Conservation (phyloP, 257 asterid genomes). For the Orobanche coerulescens region DNA sequence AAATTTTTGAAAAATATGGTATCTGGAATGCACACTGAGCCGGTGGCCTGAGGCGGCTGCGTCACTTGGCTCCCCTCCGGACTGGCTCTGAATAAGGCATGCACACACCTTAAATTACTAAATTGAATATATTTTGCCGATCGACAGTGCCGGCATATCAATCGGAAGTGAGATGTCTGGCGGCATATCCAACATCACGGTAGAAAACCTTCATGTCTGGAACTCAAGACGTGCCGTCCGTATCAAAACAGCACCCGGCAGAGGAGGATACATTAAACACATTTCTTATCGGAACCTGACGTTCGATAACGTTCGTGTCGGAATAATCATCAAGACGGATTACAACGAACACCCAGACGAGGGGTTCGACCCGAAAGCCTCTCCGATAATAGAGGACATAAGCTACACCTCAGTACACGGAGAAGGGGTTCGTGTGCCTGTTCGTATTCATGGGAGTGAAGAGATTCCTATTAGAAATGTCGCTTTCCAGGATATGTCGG, state of each 20-base stretch:
- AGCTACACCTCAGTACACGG: conserved; percentile 66
- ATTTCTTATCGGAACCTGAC: conserved; percentile 61
- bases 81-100: too few relatives aligned
- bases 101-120: too few relatives aligned
- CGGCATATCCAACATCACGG: conserved; percentile 72
- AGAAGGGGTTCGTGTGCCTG: conserved; percentile 90
- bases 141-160: conserved; percentile 83
- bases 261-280: conserved; percentile 77
- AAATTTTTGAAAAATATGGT: too few relatives aligned
- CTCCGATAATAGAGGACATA: conserved; percentile 64
- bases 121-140: neutral
- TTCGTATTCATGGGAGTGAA: conserved; percentile 71
- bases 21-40: too few relatives aligned
- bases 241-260: conserved; percentile 89
- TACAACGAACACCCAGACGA: conserved; percentile 88
- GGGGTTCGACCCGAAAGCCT: conserved; percentile 64
- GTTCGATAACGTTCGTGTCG: conserved; percentile 78
- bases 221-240: conserved; percentile 88
- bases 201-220: conserved; percentile 79
- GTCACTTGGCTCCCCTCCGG: too few relatives aligned
- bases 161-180: conserved; percentile 99
- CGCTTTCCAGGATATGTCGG: conserved; percentile 62
- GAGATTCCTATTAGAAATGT: conserved; percentile 63
- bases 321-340: conserved; percentile 88
- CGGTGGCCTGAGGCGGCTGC: too few relatives aligned